Base-by-base conservation (phyloP, 768 basidiomycete species). In the Leccinellum albellum region DNA sequence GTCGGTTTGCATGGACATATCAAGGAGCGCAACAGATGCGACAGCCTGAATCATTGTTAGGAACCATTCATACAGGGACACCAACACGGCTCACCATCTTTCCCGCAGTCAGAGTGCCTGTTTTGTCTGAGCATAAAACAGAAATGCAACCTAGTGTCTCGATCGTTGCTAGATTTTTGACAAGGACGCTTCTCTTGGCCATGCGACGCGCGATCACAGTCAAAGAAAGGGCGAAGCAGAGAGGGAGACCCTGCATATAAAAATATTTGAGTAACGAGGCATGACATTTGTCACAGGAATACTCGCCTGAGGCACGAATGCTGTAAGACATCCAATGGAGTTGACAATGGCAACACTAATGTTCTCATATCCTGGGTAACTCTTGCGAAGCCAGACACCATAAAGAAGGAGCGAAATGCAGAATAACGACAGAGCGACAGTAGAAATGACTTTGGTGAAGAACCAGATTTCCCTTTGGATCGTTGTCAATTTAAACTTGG, bases 41-140 rank as follows among this genome's bases (percentile, higher is more conserved):
- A 79, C 74, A 6, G 74, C 70, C 77, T 78, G 21, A 1, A 13
- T 46, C 21, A 17, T 33, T 23, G 17, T 65, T 3, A 56, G 44
- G 23, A 9, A 26, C 8, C 12, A 4, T 20, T 37, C n/a, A 12
- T 8, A 5, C 14, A 20, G 6, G 12, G 17, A 46, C 9, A 15
- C 14, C 14, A 46, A 54, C 15, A 6, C 3, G 17, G 40, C 67
- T 60, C 51, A 70, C 75, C 82, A 83, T 84, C 59, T 73, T 73
- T 24, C 77, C 79, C 46, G 78, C 66, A 1, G 79, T 82, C 32
- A 83, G 66, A 12, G 79, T 82, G n/a, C 80, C 79, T 1, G 78
- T 78, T 57, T 84, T 84, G 69, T 84, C 83, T 6, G 79, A 79
- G 63, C 80, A 81, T 21, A 84, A 55, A 33, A 82, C 76, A 17